Percentiles rank a stretch among this genome's conserved stretches.
These are phyloP conservation scores for Myxozyma monticola DNA, from an alignment of 805 yeast genomes.

Conservation along the genomic window DNA sequence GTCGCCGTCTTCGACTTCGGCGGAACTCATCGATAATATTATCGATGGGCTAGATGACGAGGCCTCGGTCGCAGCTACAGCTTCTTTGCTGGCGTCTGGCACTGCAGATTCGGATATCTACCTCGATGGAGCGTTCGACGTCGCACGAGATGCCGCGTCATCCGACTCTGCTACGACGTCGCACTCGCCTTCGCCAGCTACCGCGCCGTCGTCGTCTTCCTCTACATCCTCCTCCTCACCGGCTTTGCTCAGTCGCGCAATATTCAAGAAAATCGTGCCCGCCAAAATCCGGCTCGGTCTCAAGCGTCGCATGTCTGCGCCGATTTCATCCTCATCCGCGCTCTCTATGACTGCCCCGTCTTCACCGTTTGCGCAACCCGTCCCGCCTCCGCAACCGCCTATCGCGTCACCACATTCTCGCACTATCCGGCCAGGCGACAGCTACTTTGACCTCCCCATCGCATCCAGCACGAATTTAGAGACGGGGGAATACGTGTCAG, in stretches of 20 bases:
- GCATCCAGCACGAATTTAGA: slow-evolving; percentile 24
- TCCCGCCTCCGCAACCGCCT: background rate
- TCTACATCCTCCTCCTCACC: slow-evolving; percentile 13
- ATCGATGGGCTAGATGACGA: slow-evolving; percentile 24
- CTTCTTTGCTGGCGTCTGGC: slow-evolving; percentile 12
- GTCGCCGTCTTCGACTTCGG: slow-evolving; percentile 3
- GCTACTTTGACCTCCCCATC: slow-evolving; percentile 23
- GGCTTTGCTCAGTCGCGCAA: slow-evolving; percentile 16
- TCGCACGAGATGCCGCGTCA: background rate
- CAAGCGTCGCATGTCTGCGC: slow-evolving; percentile 28
- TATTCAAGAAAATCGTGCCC: slow-evolving; percentile 27
- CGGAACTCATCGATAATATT: slow-evolving; percentile 17
- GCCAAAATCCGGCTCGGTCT: slow-evolving; percentile 18
- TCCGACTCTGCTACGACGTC: background rate
- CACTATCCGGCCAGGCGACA: slow-evolving; percentile 1
- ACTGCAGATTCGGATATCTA: slow-evolving; percentile 10
- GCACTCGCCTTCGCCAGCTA: background rate
- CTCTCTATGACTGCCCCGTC: slow-evolving; percentile 9
- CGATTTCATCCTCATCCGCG: slow-evolving; percentile 2
- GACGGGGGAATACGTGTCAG: slow-evolving; percentile 6
- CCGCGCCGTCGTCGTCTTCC: background rate
- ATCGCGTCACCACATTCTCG: background rate
- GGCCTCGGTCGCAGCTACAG: slow-evolving; percentile 25
- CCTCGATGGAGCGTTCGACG: slow-evolving; percentile 26
- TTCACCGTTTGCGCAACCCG: background rate